Base-by-base conservation (phyloP, 805 yeast species). In the Saccharomyces paradoxus region DNA sequence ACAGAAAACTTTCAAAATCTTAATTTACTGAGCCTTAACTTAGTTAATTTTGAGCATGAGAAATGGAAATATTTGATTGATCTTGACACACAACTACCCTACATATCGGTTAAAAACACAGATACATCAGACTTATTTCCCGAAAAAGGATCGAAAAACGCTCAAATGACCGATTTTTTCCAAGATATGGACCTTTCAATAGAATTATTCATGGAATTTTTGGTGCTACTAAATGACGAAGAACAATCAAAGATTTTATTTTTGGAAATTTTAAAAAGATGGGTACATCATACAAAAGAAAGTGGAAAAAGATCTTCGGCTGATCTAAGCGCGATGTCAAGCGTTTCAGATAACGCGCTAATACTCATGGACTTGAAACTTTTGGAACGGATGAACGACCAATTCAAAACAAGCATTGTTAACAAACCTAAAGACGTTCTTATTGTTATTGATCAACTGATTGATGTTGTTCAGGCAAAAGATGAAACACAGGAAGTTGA, bases 281-380 rank as follows among this genome's bases (percentile, higher is more conserved):
- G 96, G 91, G 74, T 87, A 24, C 55, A 61, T 29, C 54, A 54
- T 8, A 47, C 57, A 2, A 46, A 27, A 26, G 26, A 8, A 31
- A 24, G 26, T 17, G 22, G 8, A 9, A 17, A 37, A 8, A 51
- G 29, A 5, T n/a, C 37, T 17, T 29, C 29, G 17, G 21, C 30
- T 41, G 62, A 50, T 24, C 53, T 56, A 6, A 62, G 58, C 41
- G 52, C 53, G 5, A 32, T 8, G 41, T 10, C 27, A 10, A 31
- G 29, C 13, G 17, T 4, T 73, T 71, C 2, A 72, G 76, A 78
- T 56, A 85, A 88, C n/a, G 77, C 81, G 52, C 60, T 77, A 7
- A 74, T 80, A 53, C 70, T 87, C 41, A 70, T 82, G 6, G 85
- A 86, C 62, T 71, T 89, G 55, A 79, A 84, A 56, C 63, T 89